Percentiles rank a stretch among this genome's conserved stretches.
phyloP scores from a whole-genome alignment of 2,329 filamentous ascomycete genomes.

The Seiridium cupressi region DNA sequence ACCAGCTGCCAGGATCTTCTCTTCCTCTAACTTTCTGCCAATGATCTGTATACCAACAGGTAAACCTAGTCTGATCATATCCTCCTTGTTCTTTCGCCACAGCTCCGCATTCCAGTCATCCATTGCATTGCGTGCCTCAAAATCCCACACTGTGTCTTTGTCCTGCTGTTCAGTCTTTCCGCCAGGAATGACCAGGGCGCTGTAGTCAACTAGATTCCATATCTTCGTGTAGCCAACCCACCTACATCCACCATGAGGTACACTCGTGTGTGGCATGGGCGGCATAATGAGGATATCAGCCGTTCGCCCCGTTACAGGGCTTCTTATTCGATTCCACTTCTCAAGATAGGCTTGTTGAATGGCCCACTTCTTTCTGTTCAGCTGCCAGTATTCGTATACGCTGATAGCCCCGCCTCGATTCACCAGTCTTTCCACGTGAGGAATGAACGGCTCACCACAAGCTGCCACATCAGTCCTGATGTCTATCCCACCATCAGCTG shows the following conservation, averaged over 20 bases:
- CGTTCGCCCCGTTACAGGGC: slow-evolving; percentile 36
- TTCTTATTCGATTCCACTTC: slow-evolving; percentile 51
- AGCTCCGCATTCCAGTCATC: slow-evolving; percentile 51
- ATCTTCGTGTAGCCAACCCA: slow-evolving; percentile 61
- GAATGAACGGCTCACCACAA: slow-evolving; percentile 50
- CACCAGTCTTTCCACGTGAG: slow-evolving; percentile 47
- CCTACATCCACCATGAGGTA: slow-evolving; percentile 38
- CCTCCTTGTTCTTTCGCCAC: slow-evolving; percentile 39
- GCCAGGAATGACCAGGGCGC: slow-evolving; percentile 54
- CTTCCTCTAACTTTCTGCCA: slow-evolving; percentile 50
- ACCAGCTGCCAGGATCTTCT: slow-evolving; percentile 48
- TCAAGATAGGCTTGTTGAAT: slow-evolving; percentile 56
- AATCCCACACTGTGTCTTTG: slow-evolving; percentile 33
- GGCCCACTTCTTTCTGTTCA: slow-evolving; percentile 56
- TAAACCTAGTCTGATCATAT: slow-evolving; percentile 33
- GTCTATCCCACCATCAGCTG: slow-evolving; percentile 62
- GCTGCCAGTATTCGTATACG: slow-evolving; percentile 66
- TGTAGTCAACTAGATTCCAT: slow-evolving; percentile 60
- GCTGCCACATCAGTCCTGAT: slow-evolving; percentile 51
- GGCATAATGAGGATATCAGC: slow-evolving; percentile 59
- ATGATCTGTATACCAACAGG: slow-evolving; percentile 55
- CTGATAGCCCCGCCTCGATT: slow-evolving; percentile 51
- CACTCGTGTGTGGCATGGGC: slow-evolving; percentile 58
- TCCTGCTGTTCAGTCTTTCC: slow-evolving; percentile 42
- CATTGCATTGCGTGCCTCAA: slow-evolving; percentile 45